Evolutionary conservation across 805 yeast genomes (phyloP), one percentile per base, ranked within the genome.

Genomic region (Wickerhamomyces canadensis): DNA sequence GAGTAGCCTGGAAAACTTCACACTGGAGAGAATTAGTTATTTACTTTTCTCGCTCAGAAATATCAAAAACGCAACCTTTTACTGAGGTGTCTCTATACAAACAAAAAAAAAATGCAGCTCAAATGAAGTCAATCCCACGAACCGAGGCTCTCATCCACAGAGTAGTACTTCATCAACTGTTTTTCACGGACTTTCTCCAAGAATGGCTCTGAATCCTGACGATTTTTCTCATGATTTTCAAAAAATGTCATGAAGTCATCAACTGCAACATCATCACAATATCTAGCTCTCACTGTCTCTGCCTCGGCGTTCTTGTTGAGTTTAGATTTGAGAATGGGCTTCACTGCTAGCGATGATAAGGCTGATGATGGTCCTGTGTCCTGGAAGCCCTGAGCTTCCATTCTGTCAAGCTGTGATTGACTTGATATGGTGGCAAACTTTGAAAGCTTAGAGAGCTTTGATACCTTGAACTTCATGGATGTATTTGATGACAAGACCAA

Each of bases 281-380:
- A 49, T n/a, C 44, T 49, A 1, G 69, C 72, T 41, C 65, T 54
- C 6, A 51, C 34, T 1, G 52, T 51, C 42, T 69, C 74, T 18
- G 52, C 52, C 18, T 52, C 56, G 15, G 57, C 62, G 31, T 61
- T 61, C 10, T 35, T 35, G 36, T 69, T 68, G 12, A 46, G 38
- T 35, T 45, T 65, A 16, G 49, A 53, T 32, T 67, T 69, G 22
- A 69, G 46, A 15, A 67, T 67, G 5, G 74, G 60, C 42, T 50
- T 60, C 3, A 53, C 45, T 4, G 36, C 19, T 14, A 27, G 19
- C 19, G 12, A 22, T 22, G 35, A 13, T 27, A 24, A 17, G 15
- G 29, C 27, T 9, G 13, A 25, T 25, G 27, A 25, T 11, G 27
- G n/a, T n/a, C 6, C 6, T n/a, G 9, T 7, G 27, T 8, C 27